phyloP scores from a whole-genome alignment of 2,329 filamentous ascomycete species.

The Xylariaceae sp. region DNA sequence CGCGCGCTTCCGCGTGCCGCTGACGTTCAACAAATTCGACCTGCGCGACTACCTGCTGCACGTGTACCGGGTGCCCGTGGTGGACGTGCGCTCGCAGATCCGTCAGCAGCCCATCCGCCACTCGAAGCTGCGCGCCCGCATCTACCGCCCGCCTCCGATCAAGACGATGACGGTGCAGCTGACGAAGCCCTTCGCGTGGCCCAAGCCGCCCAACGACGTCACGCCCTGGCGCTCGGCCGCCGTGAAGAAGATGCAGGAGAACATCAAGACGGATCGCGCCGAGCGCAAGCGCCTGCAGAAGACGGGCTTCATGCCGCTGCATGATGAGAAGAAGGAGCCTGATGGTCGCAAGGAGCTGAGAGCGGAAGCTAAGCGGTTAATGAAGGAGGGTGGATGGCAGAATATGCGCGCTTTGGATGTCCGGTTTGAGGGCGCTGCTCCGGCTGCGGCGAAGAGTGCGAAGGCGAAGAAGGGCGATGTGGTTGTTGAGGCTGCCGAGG shows the following conservation, averaged over 20 bases:
- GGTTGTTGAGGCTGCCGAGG: background rate
- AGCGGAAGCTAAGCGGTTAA: slow-evolving; percentile 57
- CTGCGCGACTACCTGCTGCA: slow-evolving; percentile 91
- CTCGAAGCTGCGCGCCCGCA: slow-evolving; percentile 45
- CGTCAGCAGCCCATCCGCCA: slow-evolving; percentile 57
- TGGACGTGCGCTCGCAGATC: slow-evolving; percentile 73
- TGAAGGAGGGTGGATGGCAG: slow-evolving; percentile 58
- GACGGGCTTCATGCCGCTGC: slow-evolving; percentile 35
- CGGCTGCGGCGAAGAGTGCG: background rate
- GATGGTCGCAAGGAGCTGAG: slow-evolving; percentile 37
- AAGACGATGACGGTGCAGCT: slow-evolving; percentile 97
- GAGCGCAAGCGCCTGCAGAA: slow-evolving; percentile 14
- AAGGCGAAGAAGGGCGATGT: slow-evolving; percentile 6
- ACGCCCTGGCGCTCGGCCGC: slow-evolving; percentile 57
- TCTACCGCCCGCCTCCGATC: slow-evolving; percentile 64
- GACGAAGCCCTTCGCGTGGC: slow-evolving; percentile 82
- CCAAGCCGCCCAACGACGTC: slow-evolving; percentile 56
- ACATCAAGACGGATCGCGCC: background rate
- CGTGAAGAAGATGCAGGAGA: slow-evolving; percentile 30
- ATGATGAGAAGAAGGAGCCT: slow-evolving; percentile 39
- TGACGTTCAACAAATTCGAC: slow-evolving; percentile 94
- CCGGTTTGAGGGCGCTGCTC: slow-evolving; percentile 4
- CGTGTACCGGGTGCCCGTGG: slow-evolving; percentile 70
- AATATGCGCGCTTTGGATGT: slow-evolving; percentile 43
- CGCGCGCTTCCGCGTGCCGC: slow-evolving; percentile 84